Conservation (phyloP, 768 basidiomycete genomes). For the Trametes elegans region DNA sequence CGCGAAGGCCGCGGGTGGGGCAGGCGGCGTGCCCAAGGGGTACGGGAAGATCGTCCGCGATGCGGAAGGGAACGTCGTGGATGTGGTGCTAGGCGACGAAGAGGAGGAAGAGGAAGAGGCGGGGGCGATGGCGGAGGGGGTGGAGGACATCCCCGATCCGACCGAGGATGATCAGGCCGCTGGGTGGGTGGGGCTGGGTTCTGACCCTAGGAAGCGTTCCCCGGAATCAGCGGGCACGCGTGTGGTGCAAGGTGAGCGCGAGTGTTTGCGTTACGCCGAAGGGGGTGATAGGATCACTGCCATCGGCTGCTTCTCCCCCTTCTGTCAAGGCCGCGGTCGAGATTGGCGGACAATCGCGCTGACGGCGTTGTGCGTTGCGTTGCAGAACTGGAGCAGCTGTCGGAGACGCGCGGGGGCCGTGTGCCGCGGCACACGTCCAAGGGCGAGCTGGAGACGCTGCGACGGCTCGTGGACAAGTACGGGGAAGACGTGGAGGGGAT, state of each 20-base stretch:
- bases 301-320: constrained; percentile 10
- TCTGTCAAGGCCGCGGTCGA: background rate
- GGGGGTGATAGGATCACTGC: constrained; percentile 11
- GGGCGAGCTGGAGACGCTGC: constrained; percentile 68
- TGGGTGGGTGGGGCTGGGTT: constrained; percentile 28
- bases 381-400: constrained; percentile 65
- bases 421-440: constrained; percentile 56
- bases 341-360: constrained; percentile 16
- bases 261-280: background rate
- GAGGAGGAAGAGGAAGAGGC: constrained; percentile 42
- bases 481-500: constrained; percentile 72
- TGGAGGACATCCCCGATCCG: constrained; percentile 39
- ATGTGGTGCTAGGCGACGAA: constrained; percentile 63
- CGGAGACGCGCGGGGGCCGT: constrained; percentile 32
- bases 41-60: constrained; percentile 84
- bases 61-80: constrained; percentile 68
- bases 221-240: constrained; percentile 18
- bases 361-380: background rate
- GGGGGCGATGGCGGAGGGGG: constrained; percentile 21
- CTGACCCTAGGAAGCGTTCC: constrained; percentile 25
- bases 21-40: constrained; percentile 48
- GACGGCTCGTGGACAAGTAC: constrained; percentile 63
- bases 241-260: constrained; percentile 42
- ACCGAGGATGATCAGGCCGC: constrained; percentile 21
- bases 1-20: background rate